These are phyloP conservation scores for Poterioochromonas sp. DNA, from an alignment of 352 stramenopile genomes.

Conservation along the genomic window DNA sequence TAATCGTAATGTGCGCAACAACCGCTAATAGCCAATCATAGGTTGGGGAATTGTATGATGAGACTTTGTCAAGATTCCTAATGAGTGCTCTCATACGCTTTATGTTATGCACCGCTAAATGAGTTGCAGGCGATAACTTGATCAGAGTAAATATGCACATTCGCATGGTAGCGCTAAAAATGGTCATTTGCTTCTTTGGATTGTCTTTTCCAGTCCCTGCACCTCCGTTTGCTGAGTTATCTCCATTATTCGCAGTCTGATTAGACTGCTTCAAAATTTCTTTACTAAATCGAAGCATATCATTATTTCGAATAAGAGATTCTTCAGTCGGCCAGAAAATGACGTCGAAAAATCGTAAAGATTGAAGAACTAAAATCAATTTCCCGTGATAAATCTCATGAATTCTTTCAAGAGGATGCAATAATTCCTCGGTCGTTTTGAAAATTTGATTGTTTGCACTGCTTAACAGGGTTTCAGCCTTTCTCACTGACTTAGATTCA, in stretches of 20 bases:
- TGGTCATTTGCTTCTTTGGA: neutral
- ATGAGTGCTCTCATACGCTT: neutral
- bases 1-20: neutral
- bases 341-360: constrained; percentile 27
- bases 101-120: neutral
- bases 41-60: neutral
- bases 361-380: constrained; percentile 25
- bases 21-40: constrained; percentile 11
- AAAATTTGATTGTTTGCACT: neutral
- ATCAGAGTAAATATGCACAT: constrained; percentile 24
- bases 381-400: constrained; percentile 1
- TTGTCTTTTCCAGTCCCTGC: too few relatives aligned
- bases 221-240: too few relatives aligned
- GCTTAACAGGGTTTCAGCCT: neutral
- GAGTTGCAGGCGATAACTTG: neutral
- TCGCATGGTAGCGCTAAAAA: constrained; percentile 15
- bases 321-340: constrained; percentile 18
- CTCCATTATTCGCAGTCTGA: neutral
- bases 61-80: neutral
- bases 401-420: constrained; percentile 21
- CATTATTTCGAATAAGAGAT: neutral
- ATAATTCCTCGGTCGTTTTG: constrained; percentile 27
- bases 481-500: neutral
- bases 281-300: constrained; percentile 24
- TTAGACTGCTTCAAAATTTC: neutral